These are phyloP conservation scores for Usnea hakonensis DNA, from an alignment of 495 filamentous ascomycete species.

Conservation along the genomic window DNA sequence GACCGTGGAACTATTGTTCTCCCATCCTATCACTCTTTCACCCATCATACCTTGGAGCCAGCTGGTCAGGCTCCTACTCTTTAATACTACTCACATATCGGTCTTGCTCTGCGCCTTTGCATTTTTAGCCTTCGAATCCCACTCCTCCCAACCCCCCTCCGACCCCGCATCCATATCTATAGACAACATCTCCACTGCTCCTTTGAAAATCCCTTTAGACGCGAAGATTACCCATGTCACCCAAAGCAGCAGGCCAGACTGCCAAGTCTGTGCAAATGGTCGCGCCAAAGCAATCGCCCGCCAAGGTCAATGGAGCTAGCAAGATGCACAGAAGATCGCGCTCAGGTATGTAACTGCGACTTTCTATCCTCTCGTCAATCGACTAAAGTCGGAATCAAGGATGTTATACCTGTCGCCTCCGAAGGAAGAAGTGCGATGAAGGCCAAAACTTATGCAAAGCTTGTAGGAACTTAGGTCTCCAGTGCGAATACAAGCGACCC, in stretches of 20 bases:
- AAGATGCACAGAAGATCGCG: slow-evolving; percentile 91
- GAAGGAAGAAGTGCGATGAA: slow-evolving; percentile 98
- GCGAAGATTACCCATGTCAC: slow-evolving; percentile 25
- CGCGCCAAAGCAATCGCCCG: slow-evolving; percentile 36
- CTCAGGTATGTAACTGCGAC: slow-evolving; percentile 61
- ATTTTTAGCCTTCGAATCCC: background rate
- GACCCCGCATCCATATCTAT: background rate
- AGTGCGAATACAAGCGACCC: slow-evolving; percentile 92
- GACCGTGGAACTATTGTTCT: slow-evolving; percentile 24
- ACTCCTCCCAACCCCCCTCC: background rate
- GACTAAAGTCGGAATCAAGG: slow-evolving; percentile 44
- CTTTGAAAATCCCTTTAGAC: background rate
- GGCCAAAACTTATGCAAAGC: slow-evolving; percentile 76
- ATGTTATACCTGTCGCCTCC: slow-evolving; percentile 92
- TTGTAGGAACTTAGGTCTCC: slow-evolving; percentile 77
- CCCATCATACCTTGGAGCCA: slow-evolving; percentile 25
- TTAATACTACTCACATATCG: slow-evolving; percentile 19
- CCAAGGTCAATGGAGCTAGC: slow-evolving; percentile 51
- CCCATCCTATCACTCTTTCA: slow-evolving; percentile 17
- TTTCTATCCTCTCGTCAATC: background rate
- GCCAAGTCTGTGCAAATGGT: slow-evolving; percentile 35
- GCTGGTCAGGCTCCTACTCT: slow-evolving; percentile 26
- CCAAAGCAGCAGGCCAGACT: slow-evolving; percentile 21
- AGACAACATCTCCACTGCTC: background rate
- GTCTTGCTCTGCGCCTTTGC: slow-evolving; percentile 21